Percentiles rank a stretch among this genome's conserved stretches.
Evolutionary conservation across 2,329 filamentous ascomycete genomes (phyloP).

Genomic region (Penicillium brevicompactum): DNA sequence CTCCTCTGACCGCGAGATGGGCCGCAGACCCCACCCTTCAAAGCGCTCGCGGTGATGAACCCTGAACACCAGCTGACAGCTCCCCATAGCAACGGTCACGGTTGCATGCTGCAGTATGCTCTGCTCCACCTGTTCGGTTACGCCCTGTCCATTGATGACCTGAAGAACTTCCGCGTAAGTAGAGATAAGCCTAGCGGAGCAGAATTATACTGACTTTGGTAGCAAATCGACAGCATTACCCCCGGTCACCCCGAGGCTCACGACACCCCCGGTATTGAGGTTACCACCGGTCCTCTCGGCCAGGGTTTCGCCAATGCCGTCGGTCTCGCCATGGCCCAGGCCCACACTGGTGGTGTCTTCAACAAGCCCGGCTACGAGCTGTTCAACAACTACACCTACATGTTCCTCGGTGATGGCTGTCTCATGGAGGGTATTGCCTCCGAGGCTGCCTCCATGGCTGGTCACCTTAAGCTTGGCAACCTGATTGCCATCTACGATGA

Average conservation of each 20-base stretch:
- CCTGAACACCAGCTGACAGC: background rate
- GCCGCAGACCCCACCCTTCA: background rate
- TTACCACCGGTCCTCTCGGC: slow-evolving; percentile 95
- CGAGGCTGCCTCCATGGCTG: slow-evolving; percentile 89
- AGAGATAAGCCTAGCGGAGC: background rate
- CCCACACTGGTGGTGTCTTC: slow-evolving; percentile 85
- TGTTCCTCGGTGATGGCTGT: slow-evolving; percentile 96
- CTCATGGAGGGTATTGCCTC: slow-evolving; percentile 96
- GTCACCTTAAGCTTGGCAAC: slow-evolving; percentile 97
- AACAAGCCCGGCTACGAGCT: slow-evolving; percentile 95
- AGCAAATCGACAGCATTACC: slow-evolving; percentile 77
- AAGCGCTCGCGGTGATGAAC: background rate
- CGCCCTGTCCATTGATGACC: slow-evolving; percentile 78
- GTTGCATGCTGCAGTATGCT: slow-evolving; percentile 99
- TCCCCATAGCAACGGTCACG: slow-evolving; percentile 82
- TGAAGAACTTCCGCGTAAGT: slow-evolving; percentile 95
- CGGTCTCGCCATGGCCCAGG: slow-evolving; percentile 94
- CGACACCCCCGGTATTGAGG: slow-evolving; percentile 95
- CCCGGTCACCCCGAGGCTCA: slow-evolving; percentile 96
- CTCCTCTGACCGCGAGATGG: background rate
- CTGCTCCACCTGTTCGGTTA: slow-evolving; percentile 97
- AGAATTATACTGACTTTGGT: slow-evolving; percentile 17
- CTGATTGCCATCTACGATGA: slow-evolving; percentile 97
- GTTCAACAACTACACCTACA: slow-evolving; percentile 95
- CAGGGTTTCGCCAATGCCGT: slow-evolving; percentile 98